Evolutionary conservation across 345 rosid genomes (phyloP).

Genomic region (Boechera retrofracta): DNA sequence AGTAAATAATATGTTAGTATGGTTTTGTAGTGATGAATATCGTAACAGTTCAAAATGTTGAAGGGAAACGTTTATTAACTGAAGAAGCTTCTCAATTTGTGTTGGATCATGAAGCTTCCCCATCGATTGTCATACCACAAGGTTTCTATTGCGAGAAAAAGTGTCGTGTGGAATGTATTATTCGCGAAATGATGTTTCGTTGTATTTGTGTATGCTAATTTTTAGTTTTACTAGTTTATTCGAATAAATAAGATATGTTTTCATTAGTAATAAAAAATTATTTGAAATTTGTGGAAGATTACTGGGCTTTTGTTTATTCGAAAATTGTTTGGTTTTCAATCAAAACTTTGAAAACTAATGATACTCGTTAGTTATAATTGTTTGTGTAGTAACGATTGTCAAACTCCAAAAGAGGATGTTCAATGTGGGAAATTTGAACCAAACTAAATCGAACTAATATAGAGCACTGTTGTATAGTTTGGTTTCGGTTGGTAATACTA

Average conservation of each 20-base stretch:
- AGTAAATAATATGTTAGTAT: background rate
- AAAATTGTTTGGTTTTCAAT: too few relatives aligned
- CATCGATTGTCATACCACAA: background rate
- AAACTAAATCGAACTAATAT: too few relatives aligned
- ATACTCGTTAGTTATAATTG: too few relatives aligned
- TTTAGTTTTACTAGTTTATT: background rate
- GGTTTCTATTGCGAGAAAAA: background rate
- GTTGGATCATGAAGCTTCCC: background rate
- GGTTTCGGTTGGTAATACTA: too few relatives aligned
- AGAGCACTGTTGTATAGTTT: too few relatives aligned
- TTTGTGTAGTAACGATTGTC: too few relatives aligned
- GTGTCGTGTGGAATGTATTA: background rate
- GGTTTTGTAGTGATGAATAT: conserved; percentile 2
- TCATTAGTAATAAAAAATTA: too few relatives aligned
- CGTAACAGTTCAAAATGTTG: background rate
- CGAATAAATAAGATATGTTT: background rate
- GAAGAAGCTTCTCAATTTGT: background rate
- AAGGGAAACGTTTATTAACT: background rate
- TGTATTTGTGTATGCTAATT: background rate
- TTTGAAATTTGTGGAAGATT: too few relatives aligned
- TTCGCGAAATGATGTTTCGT: background rate
- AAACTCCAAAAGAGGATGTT: too few relatives aligned
- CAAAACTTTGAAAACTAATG: too few relatives aligned
- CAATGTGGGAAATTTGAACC: too few relatives aligned
- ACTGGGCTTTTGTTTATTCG: too few relatives aligned